Evolutionary conservation across 2,329 filamentous ascomycete genomes (phyloP).

Genomic region (Ampelomyces quisqualis): DNA sequence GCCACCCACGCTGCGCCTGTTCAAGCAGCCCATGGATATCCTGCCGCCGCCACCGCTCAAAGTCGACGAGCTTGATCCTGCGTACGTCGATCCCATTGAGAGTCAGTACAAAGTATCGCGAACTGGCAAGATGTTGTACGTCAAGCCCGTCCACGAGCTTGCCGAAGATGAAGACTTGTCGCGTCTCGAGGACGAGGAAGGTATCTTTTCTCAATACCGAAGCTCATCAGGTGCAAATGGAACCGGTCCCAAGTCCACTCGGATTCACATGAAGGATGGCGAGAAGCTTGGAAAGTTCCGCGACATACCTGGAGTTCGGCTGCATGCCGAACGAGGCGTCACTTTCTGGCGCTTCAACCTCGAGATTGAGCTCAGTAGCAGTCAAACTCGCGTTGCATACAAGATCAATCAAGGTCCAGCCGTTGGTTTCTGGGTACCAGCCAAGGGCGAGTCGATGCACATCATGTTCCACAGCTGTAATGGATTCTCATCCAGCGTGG

Average conservation of each 20-base stretch:
- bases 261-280: constrained; percentile 64
- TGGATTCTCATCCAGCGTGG: constrained; percentile 80
- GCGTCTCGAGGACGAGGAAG: constrained; percentile 73
- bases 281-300: constrained; percentile 79
- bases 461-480: constrained; percentile 99
- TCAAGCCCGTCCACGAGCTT: constrained; percentile 84
- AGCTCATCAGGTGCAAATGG: constrained; percentile 52
- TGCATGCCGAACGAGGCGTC: constrained; percentile 81
- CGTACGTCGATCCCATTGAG: constrained; percentile 86
- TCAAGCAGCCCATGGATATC: constrained; percentile 81
- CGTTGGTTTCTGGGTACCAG: constrained; percentile 92
- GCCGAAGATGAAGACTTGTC: constrained; percentile 78
- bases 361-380: constrained; percentile 78
- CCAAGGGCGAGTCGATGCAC: constrained; percentile 84
- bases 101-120: constrained; percentile 84
- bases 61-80: constrained; percentile 67
- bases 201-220: constrained; percentile 72
- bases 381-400: constrained; percentile 86
- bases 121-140: constrained; percentile 82
- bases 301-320: constrained; percentile 76
- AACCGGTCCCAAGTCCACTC: constrained; percentile 42
- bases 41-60: constrained; percentile 74
- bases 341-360: constrained; percentile 98
- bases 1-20: constrained; percentile 76
- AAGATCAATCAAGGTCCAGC: constrained; percentile 90